These are phyloP conservation scores for Blastocystis sp. DNA, from an alignment of 352 stramenopile genomes.

Conservation along the genomic window DNA sequence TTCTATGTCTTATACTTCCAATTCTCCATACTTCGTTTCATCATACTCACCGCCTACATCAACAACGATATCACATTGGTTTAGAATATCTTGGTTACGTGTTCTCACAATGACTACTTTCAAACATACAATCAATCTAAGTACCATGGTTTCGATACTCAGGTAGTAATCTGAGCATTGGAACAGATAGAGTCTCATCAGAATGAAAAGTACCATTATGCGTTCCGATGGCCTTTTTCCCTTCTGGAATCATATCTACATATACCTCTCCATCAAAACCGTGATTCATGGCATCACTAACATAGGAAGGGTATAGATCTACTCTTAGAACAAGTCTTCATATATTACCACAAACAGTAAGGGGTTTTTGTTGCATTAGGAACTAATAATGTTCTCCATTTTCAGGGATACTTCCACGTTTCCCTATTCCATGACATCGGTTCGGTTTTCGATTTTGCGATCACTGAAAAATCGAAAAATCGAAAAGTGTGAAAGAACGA, in stretches of 20 bases:
- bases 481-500: no score
- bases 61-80: conserved; percentile 66
- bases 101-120: conserved; percentile 21
- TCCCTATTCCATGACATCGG: no score
- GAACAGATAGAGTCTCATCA: conserved; percentile 31
- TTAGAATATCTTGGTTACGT: conserved; percentile 20
- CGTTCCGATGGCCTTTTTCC: conserved; percentile 39
- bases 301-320: conserved; percentile 9
- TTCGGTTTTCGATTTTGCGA: no score
- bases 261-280: neutral
- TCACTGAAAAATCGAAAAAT: no score
- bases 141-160: conserved; percentile 31
- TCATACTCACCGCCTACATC: conserved; percentile 56
- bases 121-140: neutral
- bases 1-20: neutral
- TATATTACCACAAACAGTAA: no score
- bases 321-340: no score
- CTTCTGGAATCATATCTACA: neutral
- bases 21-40: neutral
- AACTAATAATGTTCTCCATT: no score
- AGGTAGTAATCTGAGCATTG: conserved; percentile 34
- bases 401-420: no score
- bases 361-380: no score
- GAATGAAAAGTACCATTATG: conserved; percentile 62
- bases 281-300: neutral